Evolutionary conservation across 2,329 filamentous ascomycete genomes (phyloP).

Genomic region (Fusarium praegraminearum): DNA sequence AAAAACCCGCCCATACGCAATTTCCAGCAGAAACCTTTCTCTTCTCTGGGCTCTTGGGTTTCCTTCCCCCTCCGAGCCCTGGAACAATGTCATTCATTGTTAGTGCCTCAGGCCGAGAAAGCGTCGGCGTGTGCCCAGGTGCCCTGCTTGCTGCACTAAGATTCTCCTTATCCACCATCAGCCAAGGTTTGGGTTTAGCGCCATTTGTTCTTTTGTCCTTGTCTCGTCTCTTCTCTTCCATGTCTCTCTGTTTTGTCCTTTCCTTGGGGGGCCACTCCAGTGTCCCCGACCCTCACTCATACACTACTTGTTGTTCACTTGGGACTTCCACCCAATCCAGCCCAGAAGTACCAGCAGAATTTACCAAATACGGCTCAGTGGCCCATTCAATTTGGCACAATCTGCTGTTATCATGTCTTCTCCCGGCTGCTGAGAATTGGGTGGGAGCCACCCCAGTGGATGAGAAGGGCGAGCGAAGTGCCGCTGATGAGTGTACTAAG

Average conservation of each 20-base stretch:
- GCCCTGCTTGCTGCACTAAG: conserved; percentile 51
- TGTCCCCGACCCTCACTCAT: conserved; percentile 29
- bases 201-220: conserved; percentile 42
- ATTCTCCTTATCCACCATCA: conserved; percentile 53
- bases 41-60: conserved; percentile 27
- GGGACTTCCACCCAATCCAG: conserved; percentile 27
- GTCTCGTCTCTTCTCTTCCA: conserved; percentile 45
- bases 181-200: conserved; percentile 53
- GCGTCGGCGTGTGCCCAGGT: conserved; percentile 29
- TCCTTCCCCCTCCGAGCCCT: conserved; percentile 17
- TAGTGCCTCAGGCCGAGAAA: conserved; percentile 46
- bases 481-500: conserved; percentile 38
- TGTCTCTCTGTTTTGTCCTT: conserved; percentile 43
- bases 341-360: conserved; percentile 34
- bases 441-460: conserved; percentile 29
- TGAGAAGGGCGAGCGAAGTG: conserved; percentile 39
- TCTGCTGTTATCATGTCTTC: conserved; percentile 19
- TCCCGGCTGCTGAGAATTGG: conserved; percentile 24
- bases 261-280: conserved; percentile 39
- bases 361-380: conserved; percentile 36
- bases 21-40: conserved; percentile 42
- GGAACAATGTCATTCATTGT: conserved; percentile 36
- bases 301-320: conserved; percentile 23
- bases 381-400: conserved; percentile 37
- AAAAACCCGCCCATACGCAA: conserved; percentile 44